Conservation (phyloP, 257 asterid genomes). For the Scutellaria baicalensis region DNA sequence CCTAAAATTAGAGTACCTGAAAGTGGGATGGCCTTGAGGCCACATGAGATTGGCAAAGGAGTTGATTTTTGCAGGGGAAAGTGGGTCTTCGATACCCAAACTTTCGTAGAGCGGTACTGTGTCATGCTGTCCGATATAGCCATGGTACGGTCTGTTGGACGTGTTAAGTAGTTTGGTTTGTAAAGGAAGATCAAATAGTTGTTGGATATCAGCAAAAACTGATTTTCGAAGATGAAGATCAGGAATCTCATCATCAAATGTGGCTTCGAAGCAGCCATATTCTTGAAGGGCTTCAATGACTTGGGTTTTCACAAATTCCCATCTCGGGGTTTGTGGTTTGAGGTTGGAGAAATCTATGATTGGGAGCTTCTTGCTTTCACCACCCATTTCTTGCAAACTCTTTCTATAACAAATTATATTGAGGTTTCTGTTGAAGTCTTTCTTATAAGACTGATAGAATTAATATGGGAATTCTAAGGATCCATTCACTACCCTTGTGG, state of each 20-base stretch:
- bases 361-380: slow-evolving; percentile 38
- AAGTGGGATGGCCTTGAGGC: slow-evolving; percentile 49
- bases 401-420: too few species aligned
- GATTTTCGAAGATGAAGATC: slow-evolving; percentile 21
- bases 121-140: slow-evolving; percentile 51
- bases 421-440: too few species aligned
- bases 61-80: slow-evolving; percentile 15
- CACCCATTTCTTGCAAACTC: slow-evolving; percentile 29
- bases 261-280: too few species aligned
- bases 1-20: too few species aligned
- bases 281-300: too few species aligned
- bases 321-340: too few species aligned
- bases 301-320: too few species aligned
- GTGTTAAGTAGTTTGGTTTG: slow-evolving; percentile 33
- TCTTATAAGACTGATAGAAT: too few species aligned
- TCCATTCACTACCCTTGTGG: too few species aligned
- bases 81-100: slow-evolving; percentile 46
- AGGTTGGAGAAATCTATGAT: too few species aligned
- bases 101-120: slow-evolving; percentile 54
- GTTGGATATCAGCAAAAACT: slow-evolving; percentile 20
- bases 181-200: slow-evolving; percentile 58
- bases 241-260: slow-evolving; percentile 27
- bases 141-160: slow-evolving; percentile 48
- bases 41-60: slow-evolving; percentile 37
- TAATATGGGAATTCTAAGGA: too few species aligned